Percentiles rank a stretch among this genome's conserved stretches.
phyloP scores from a whole-genome alignment of 257 asterid species.

The Apocynum venetum region DNA sequence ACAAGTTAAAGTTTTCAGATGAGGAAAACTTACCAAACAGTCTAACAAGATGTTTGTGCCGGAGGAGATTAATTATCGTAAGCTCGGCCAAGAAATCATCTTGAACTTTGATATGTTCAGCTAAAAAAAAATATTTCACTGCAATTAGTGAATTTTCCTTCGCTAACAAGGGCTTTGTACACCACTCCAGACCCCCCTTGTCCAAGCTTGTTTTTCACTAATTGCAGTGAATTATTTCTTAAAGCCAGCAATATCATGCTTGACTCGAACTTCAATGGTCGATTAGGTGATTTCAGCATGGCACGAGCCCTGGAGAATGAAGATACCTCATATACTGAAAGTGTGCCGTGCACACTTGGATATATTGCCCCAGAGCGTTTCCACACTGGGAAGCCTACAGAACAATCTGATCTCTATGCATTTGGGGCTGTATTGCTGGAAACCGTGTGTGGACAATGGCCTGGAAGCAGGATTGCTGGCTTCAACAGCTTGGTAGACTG shows the following conservation, averaged over 20 bases:
- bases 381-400: constrained; percentile 87
- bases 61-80: constrained; percentile 78
- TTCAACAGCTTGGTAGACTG: constrained; percentile 66
- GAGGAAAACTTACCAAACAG: constrained; percentile 52
- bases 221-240: constrained; percentile 13
- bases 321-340: constrained; percentile 75
- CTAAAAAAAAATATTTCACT: constrained; percentile 30
- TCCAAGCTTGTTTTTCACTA: constrained; percentile 58
- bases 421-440: constrained; percentile 83
- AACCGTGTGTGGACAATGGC: constrained; percentile 66
- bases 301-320: constrained; percentile 88
- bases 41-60: constrained; percentile 84
- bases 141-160: constrained; percentile 8
- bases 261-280: constrained; percentile 71
- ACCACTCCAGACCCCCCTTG: constrained; percentile 52
- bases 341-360: constrained; percentile 79
- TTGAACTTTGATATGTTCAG: constrained; percentile 65
- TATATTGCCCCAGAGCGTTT: constrained; percentile 95
- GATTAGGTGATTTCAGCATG: constrained; percentile 90
- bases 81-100: constrained; percentile 94
- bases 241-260: constrained; percentile 96
- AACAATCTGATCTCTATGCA: constrained; percentile 80
- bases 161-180: not conserved
- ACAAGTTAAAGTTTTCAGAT: not conserved
- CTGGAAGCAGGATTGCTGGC: constrained; percentile 54